A percentile compares a stretch with the other conserved stretches of the same genome.
Evolutionary conservation across 305 asterid genomes (phyloP).

Genomic region (Petunia hybrid): DNA sequence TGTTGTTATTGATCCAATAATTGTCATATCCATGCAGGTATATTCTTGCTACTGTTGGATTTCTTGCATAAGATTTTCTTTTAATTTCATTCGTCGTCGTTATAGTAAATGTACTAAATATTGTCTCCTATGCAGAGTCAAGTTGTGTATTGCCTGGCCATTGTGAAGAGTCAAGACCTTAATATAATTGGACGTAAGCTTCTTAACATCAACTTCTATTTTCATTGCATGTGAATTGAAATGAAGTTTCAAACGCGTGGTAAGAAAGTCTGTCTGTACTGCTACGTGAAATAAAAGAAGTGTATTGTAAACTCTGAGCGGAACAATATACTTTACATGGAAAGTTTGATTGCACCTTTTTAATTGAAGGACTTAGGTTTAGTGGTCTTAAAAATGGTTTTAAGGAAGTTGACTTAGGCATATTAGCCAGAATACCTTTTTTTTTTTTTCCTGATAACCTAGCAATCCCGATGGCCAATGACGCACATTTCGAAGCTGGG

Average conservation of each 20-base stretch:
- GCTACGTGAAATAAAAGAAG: background rate
- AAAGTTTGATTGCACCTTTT: background rate
- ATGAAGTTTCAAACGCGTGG: background rate
- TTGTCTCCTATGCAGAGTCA: slow-evolving; percentile 56
- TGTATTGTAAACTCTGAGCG: background rate
- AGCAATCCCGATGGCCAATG: no score
- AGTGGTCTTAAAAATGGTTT: background rate
- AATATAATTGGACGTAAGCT: slow-evolving; percentile 89
- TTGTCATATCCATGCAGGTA: slow-evolving; percentile 73
- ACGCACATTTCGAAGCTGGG: no score
- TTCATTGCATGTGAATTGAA: background rate
- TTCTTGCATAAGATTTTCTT: slow-evolving; percentile 26
- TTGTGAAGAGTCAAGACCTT: slow-evolving; percentile 74
- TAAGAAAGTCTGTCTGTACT: slow-evolving; percentile 5
- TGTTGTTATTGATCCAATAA: slow-evolving; percentile 66
- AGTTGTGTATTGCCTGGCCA: slow-evolving; percentile 76
- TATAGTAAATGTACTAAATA: slow-evolving; percentile 27
- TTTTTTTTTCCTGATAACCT: background rate
- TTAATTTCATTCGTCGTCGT: background rate
- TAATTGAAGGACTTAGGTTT: slow-evolving; percentile 18
- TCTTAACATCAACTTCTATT: background rate
- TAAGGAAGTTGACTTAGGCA: background rate
- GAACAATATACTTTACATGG: background rate
- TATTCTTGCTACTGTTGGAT: slow-evolving; percentile 22
- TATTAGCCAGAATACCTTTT: background rate